Percentiles rank a stretch among this genome's conserved stretches.
These are phyloP conservation scores for Cadophora luteo-olivacea DNA, from an alignment of 2,329 filamentous ascomycete genomes.

Conservation along the genomic window DNA sequence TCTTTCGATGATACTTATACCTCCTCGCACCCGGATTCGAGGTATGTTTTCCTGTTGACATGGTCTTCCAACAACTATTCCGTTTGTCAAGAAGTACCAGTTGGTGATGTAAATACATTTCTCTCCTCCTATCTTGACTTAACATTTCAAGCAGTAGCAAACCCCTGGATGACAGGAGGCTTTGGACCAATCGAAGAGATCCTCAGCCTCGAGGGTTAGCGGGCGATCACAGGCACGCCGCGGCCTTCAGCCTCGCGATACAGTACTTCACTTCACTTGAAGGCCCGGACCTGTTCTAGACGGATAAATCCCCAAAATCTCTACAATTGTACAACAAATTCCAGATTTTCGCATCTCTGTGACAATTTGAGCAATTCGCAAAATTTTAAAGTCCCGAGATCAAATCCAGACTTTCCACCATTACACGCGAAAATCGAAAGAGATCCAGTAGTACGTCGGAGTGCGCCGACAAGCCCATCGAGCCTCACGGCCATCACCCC, in stretches of 20 bases:
- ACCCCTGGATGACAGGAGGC: neutral
- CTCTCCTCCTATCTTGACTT: no score
- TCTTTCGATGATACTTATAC: no score
- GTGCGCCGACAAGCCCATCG: slow-evolving; percentile 17
- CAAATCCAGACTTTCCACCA: slow-evolving; percentile 3
- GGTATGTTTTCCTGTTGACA: no score
- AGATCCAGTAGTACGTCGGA: neutral
- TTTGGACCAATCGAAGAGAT: neutral
- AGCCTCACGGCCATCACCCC: slow-evolving; percentile 15
- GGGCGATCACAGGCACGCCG: neutral
- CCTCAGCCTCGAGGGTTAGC: slow-evolving; percentile 4
- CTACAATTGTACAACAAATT: neutral
- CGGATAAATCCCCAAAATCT: neutral
- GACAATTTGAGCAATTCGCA: neutral
- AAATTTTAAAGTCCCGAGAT: neutral
- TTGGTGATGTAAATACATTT: no score
- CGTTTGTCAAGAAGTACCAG: no score
- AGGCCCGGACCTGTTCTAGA: neutral
- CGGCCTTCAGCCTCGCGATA: neutral
- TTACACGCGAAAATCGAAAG: neutral
- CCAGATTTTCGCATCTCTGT: no score
- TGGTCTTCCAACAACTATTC: no score
- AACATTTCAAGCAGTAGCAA: no score
- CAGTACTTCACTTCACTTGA: neutral
- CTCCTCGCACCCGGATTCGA: no score